These are phyloP conservation scores for Schwanniomyces sp. DNA, from an alignment of 805 yeast genomes.

Conservation along the genomic window DNA sequence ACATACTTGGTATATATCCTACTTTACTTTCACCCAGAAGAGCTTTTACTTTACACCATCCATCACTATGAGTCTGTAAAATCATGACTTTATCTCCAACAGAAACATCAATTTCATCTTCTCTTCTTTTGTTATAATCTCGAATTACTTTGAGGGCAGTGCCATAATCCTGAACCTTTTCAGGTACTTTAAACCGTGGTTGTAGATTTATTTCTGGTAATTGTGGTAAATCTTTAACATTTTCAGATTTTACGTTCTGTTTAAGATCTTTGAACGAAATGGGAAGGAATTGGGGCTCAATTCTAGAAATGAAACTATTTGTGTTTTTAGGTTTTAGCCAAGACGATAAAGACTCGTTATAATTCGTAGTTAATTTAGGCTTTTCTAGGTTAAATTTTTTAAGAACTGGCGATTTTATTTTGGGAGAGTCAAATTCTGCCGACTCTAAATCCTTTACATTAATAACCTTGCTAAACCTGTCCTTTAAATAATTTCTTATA, in stretches of 20 bases:
- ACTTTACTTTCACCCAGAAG: constrained; percentile 6
- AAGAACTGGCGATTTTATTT: constrained; percentile 28
- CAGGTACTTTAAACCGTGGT: no score
- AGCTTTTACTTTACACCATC: constrained; percentile 36
- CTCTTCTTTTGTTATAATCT: constrained; percentile 24
- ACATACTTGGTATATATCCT: constrained; percentile 37
- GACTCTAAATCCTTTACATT: constrained; percentile 16
- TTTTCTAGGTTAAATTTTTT: constrained; percentile 31
- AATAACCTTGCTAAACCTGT: constrained; percentile 24
- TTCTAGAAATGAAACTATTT: constrained; percentile 2
- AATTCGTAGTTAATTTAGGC: constrained; percentile 1
- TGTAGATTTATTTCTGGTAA: constrained; percentile 11
- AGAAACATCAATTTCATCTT: constrained; percentile 33
- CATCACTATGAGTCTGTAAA: constrained; percentile 28
- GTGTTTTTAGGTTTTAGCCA: neutral
- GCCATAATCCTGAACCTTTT: neutral
- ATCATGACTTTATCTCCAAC: constrained; percentile 30
- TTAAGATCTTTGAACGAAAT: constrained; percentile 2
- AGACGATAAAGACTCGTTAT: constrained; percentile 4
- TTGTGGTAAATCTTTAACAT: constrained; percentile 15
- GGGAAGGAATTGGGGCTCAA: constrained; percentile 3
- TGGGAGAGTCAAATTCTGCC: neutral
- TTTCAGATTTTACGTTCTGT: neutral
- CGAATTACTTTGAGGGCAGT: constrained; percentile 10
- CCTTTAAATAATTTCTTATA: constrained; percentile 13